A percentile compares a stretch with the other conserved stretches of the same genome.
Evolutionary conservation across 345 rosid species (phyloP).

Genomic region (Toxicodendron radicans): DNA sequence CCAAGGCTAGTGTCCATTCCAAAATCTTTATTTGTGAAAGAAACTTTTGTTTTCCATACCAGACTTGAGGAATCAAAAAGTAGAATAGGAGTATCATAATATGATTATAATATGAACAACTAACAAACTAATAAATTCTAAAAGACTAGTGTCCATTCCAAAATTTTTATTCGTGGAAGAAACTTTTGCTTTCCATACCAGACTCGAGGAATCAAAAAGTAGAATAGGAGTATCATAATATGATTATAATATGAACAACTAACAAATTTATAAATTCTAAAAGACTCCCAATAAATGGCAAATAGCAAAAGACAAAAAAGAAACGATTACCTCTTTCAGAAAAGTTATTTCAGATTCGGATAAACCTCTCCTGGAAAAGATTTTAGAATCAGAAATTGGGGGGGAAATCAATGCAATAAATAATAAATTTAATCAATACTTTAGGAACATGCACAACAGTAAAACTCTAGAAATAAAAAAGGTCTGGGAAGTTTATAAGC

Average conservation of each 20-base stretch:
- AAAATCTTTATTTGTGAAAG: no score
- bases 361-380: slow-evolving; percentile 82
- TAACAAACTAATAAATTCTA: slow-evolving; percentile 2
- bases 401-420: slow-evolving; percentile 6
- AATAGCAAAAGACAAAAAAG: slow-evolving; percentile 18
- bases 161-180: no score
- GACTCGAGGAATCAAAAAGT: no score
- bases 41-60: no score
- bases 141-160: not conserved
- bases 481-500: not conserved
- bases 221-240: not conserved
- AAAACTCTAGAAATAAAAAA: not conserved
- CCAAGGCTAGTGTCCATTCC: no score
- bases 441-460: not conserved
- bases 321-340: slow-evolving; percentile 69
- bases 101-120: not conserved
- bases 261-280: slow-evolving; percentile 4
- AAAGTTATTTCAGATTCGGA: slow-evolving; percentile 80
- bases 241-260: not conserved
- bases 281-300: slow-evolving; percentile 11
- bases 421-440: not conserved
- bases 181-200: no score
- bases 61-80: no score
- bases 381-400: slow-evolving; percentile 12
- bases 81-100: not conserved